Base-by-base conservation (phyloP, 2,329 filamentous ascomycete species). In the Phoma herbarum region DNA sequence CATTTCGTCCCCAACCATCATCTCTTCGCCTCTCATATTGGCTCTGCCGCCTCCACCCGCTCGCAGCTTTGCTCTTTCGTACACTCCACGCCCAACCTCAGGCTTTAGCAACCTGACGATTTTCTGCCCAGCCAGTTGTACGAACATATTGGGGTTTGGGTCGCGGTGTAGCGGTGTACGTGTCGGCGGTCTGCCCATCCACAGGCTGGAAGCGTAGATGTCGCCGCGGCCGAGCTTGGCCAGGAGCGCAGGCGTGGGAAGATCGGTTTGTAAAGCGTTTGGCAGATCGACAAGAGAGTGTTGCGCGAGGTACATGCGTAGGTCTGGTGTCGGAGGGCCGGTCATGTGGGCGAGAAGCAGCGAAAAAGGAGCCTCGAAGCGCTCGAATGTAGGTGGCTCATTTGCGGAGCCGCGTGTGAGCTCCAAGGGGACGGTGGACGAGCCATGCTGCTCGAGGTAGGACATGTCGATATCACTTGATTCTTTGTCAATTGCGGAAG, bases 81-180 rank as follows among this genome's bases (percentile, higher is more conserved):
- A 97, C 2, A 97, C 73, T 0, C 69, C 76, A 45, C 84, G 79
- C 0, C 95, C 95, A 3, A 81, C 70, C 0, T 77, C 71, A 0
- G 93, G 92, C 4, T 82, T 79, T 57, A 94, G 82, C 12, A 97
- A 74, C n/a, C 93, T 84, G 16, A 97, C 81, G 0, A 80, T 74
- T 77, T 99, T 99, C 50, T 73, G 77, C 4, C 91, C 87, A 16
- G 86, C 86, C 12, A 98, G 77, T 77, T 99, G 95, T 44, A 91
- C 86, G 74, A 98, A 97, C 0, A 97, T 70, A 72, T 99, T 99
- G 0, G 92, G 92, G 69, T 98, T 98, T 0, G 95, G 95, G 70
- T 99, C 95, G 53, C 90, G 86, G 77, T 99, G 95, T 3, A 97
- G 81, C 3, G 95, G 93, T 0, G 95, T 97, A 67, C 92, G 93